Percentiles rank a stretch among this genome's conserved stretches.
Evolutionary conservation across 768 basidiomycete species (phyloP).

Genomic region (Mycena latifolia): DNA sequence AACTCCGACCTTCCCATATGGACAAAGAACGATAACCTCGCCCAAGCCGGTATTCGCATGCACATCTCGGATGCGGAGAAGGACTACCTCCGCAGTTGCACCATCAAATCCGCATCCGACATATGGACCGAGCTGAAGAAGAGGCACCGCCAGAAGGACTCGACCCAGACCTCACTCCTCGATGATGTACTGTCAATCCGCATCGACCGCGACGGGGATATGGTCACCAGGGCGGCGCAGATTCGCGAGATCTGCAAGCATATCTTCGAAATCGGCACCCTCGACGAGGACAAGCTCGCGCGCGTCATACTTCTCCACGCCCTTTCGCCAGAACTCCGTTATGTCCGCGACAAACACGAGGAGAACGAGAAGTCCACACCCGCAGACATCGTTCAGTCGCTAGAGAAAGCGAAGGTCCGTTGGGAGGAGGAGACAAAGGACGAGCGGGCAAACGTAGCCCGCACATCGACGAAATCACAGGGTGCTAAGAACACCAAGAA

Average conservation of each 20-base stretch:
- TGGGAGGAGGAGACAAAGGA: conserved; percentile 17
- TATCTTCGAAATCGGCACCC: conserved; percentile 37
- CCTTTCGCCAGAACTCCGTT: conserved; percentile 19
- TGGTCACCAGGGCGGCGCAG: conserved; percentile 8
- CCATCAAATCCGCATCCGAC: background rate
- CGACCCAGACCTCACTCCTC: conserved; percentile 35
- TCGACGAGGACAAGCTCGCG: conserved; percentile 27
- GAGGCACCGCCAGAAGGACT: conserved; percentile 35
- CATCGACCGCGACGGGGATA: conserved; percentile 7
- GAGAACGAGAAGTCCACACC: too few species aligned
- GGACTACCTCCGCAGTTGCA: background rate
- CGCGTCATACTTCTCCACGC: conserved; percentile 33
- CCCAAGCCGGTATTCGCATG: conserved; percentile 12
- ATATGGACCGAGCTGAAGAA: conserved; percentile 30
- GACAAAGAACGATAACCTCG: conserved; percentile 14
- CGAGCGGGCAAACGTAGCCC: conserved; percentile 20
- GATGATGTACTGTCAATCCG: conserved; percentile 29
- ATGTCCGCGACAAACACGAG: conserved; percentile 17
- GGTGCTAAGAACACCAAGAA: background rate
- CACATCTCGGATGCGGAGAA: background rate
- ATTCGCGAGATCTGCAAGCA: conserved; percentile 28
- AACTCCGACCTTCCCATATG: background rate
- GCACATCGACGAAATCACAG: background rate
- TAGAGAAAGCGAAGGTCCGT: too few species aligned
- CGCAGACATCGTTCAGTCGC: too few species aligned